A percentile compares a stretch with the other conserved stretches of the same genome.
These are phyloP conservation scores for Bryoglossum gracile DNA, from an alignment of 495 filamentous ascomycete species.

Conservation along the genomic window DNA sequence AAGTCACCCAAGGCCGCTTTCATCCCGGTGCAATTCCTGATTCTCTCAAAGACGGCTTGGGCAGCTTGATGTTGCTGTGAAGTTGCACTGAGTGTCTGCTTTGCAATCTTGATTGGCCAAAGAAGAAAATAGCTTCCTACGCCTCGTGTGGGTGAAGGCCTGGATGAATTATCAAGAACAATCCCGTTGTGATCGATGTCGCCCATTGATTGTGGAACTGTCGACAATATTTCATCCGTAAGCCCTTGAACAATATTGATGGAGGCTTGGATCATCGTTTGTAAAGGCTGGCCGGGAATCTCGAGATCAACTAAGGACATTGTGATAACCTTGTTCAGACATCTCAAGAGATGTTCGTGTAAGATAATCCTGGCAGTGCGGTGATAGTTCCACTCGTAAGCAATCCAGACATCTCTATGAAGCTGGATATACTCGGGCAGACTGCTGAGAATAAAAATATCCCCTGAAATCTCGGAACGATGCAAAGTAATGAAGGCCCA, in stretches of 20 bases:
- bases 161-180: conserved; percentile 7
- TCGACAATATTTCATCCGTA: conserved; percentile 25
- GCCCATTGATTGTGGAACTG: conserved; percentile 23
- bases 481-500: conserved; percentile 26
- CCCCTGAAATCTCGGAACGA: conserved; percentile 21
- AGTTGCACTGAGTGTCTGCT: conserved; percentile 15
- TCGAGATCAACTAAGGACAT: conserved; percentile 8
- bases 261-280: conserved; percentile 9
- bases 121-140: conserved; percentile 27
- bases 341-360: conserved; percentile 25
- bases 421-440: conserved; percentile 24
- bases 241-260: conserved; percentile 19
- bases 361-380: conserved; percentile 27
- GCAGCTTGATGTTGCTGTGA: conserved; percentile 20
- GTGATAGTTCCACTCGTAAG: conserved; percentile 38
- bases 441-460: conserved; percentile 11
- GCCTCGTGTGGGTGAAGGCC: conserved; percentile 13
- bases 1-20: conserved; percentile 24
- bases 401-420: conserved; percentile 30
- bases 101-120: conserved; percentile 27
- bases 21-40: conserved; percentile 29
- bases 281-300: too few species aligned
- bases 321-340: conserved; percentile 9
- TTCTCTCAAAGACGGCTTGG: conserved; percentile 24
- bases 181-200: conserved; percentile 23